phyloP scores from a whole-genome alignment of 306 rosid genomes.

The Hylodesmum podocarpum region DNA sequence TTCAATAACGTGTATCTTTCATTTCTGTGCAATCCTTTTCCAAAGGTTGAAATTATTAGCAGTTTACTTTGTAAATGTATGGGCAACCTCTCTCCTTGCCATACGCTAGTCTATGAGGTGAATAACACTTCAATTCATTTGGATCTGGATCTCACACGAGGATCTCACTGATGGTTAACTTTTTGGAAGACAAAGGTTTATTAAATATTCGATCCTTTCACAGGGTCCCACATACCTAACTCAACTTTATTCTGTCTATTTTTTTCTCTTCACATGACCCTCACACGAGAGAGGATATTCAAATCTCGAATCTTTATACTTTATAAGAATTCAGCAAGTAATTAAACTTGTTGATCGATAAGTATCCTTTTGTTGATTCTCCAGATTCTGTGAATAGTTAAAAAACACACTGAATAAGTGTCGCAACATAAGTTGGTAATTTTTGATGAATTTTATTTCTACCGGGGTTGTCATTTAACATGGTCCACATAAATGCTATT shows the following conservation, averaged over 20 bases:
- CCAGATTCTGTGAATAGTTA: not conserved
- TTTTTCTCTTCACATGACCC: not conserved
- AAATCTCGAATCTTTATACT: not conserved
- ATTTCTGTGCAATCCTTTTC: not conserved
- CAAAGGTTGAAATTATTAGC: not conserved
- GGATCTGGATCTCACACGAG: constrained; percentile 22
- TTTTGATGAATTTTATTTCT: not conserved
- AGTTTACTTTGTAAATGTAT: not conserved
- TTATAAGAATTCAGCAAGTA: not conserved
- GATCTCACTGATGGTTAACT: not conserved
- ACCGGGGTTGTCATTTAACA: not conserved
- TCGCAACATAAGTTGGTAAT: not conserved
- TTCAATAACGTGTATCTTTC: not conserved
- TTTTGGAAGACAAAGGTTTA: not conserved
- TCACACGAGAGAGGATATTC: not conserved
- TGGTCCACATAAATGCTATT: not conserved
- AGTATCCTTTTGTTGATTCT: constrained; percentile 14
- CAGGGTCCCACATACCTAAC: not conserved
- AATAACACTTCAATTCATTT: constrained; percentile 15
- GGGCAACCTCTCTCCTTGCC: not conserved
- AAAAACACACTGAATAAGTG: not conserved
- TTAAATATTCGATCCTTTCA: not conserved
- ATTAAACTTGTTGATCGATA: not conserved
- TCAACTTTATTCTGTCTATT: not conserved
- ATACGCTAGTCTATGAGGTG: not conserved